A percentile compares a stretch with the other conserved stretches of the same genome.
Evolutionary conservation across 441 rosid species (phyloP).

Genomic region (Euphorbia celastroides): DNA sequence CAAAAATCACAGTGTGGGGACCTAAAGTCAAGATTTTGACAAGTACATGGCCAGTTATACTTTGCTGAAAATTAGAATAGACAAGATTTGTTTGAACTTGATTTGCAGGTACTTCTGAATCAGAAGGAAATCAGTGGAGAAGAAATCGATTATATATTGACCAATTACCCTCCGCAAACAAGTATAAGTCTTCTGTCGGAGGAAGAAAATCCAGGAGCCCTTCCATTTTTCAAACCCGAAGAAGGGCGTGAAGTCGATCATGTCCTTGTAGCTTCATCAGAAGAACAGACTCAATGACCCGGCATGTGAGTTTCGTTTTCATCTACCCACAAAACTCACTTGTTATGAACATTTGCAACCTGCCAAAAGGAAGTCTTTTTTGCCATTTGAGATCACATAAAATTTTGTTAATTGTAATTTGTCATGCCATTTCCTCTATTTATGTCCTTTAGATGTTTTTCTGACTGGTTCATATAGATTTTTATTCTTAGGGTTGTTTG

Average conservation of each 20-base stretch:
- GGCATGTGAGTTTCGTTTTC: background rate
- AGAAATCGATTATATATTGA: conserved; percentile 67
- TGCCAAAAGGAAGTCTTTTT: background rate
- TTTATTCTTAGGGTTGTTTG: too few species aligned
- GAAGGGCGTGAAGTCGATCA: conserved; percentile 26
- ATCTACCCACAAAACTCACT: background rate
- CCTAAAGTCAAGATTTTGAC: background rate
- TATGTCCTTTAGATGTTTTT: background rate
- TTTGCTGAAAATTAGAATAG: conserved; percentile 2
- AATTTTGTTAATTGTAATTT: background rate
- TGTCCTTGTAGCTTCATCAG: conserved; percentile 32
- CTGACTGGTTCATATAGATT: background rate
- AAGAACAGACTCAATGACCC: conserved; percentile 18
- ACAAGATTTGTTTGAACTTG: background rate
- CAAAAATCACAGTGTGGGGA: background rate
- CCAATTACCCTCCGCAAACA: conserved; percentile 70
- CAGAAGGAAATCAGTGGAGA: conserved; percentile 75
- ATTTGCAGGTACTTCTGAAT: conserved; percentile 67
- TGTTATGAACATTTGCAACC: background rate
- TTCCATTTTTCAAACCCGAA: conserved; percentile 40
- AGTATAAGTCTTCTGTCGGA: conserved; percentile 50
- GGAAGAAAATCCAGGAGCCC: conserved; percentile 71
- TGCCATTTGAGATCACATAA: background rate
- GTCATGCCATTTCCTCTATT: background rate
- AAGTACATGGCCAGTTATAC: background rate